Base-by-base conservation (phyloP, 1,139 yeast genomes). In the Yarrowia galli region DNA sequence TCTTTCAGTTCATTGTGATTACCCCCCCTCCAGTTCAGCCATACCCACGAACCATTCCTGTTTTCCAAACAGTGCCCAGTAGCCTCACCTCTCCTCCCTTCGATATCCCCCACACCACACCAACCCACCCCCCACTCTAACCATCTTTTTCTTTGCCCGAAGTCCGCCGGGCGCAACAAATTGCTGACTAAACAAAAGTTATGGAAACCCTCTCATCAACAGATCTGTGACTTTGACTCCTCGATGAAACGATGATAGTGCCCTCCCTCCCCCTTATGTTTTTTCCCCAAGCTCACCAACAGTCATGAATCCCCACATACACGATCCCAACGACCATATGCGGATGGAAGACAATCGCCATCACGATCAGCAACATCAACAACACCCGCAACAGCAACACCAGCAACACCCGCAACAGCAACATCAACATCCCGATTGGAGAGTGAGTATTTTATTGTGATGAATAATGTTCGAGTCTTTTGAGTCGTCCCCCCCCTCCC, bases 171-270 rank as follows among this genome's bases (percentile, higher is more conserved):
- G 51, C 32, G 51, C 32, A 20, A 16, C 12, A 18, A 10, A 22
- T 13, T 28, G 22, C 16, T 32, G 32, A n/a, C 22, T 7, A 35
- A 35, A 15, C 53, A 54, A 35, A 36, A 54, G 40, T 51, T 51
- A 35, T 54, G 58, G 58, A 51, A 51, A 51, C 42, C 28, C 32
- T 46, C 51, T 46, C 51, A 46, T 35, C 42, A 22, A 20, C 35
- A 38, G 45, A 54, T 54, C 60, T 54, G 60, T 38, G 60, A 54
- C 45, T 54, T 54, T 54, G 10, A 16, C 16, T 15, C 28, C 45
- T 20, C 32, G 40, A 20, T 32, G 18, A 22, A 54, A 23, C 23
- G 36, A 54, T 54, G 45, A 36, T 54, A 54, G 60, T 54, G 35
- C 32, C 58, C 20, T 10, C 32, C 32, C 28, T 7, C 28, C 28